Evolutionary conservation across 2,329 filamentous ascomycete genomes (phyloP), one percentile per base, ranked within the genome.

Genomic region (Colletotrichum acutatum): DNA sequence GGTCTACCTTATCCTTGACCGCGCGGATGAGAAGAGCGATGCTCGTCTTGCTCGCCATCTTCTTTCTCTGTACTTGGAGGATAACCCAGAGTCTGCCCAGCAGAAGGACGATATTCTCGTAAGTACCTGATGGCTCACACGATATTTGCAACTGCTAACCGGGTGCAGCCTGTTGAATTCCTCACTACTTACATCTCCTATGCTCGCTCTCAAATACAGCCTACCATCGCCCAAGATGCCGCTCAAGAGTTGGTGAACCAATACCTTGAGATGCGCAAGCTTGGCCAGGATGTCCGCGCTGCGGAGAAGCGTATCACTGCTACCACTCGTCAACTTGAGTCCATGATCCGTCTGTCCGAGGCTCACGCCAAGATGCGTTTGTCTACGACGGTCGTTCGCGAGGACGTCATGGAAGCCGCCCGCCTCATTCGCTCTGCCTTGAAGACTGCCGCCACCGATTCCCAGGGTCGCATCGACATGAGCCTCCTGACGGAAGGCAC

Each of bases 321-420:
- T 53, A 99, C 97, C 3, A 99, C 97, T 0, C 91, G 97, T 80
- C 97, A 99, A 84, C 89, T 99, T 6, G 97, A 99, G 84, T 97
- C 93, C 58, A 99, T 99, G 97, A 98, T 99, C 80, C 96, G 97
- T 74, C 92, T 99, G 3, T 86, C 95, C 1, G 97, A 99, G 86
- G 97, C 95, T 0, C 97, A 99, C 83, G 97, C 97, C 62, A 98
- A 98, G 83, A 99, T 99, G 97, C 93, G 97, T 4, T 90, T 99
- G 5, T 90, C 93, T 0, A 82, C 87, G 3, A 90, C 87, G 16
- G 97, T 99, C 54, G 95, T 94, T 0, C 90, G 89, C 32, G 89
- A 90, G 61, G 97, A 99, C 79, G 97, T 99, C 6, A 86, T 91
- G 62, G 97, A 99, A 85, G 95, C 97, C 0, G 94, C 97, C 59